Evolutionary conservation across 2,329 filamentous ascomycete genomes (phyloP).

Genomic region (Beauveria bassiana): DNA sequence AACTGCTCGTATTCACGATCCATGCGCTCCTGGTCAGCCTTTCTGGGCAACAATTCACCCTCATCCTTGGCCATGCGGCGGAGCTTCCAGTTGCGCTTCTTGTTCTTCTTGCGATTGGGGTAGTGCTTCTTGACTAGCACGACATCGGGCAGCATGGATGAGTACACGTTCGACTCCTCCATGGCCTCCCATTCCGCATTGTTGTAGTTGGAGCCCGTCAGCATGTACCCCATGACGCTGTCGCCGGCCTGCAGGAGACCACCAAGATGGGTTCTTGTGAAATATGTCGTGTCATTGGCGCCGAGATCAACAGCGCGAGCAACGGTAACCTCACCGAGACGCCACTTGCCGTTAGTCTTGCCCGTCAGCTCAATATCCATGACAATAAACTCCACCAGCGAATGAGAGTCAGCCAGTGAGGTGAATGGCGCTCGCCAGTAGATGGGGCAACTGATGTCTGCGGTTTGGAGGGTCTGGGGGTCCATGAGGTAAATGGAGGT

Average conservation of each 20-base stretch:
- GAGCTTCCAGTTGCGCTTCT: slow-evolving; percentile 83
- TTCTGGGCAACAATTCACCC: slow-evolving; percentile 75
- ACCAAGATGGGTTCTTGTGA: slow-evolving; percentile 83
- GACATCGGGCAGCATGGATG: slow-evolving; percentile 79
- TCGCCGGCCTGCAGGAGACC: slow-evolving; percentile 80
- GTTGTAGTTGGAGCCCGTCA: slow-evolving; percentile 89
- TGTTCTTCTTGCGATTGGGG: slow-evolving; percentile 71
- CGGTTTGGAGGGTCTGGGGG: slow-evolving; percentile 81
- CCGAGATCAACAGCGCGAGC: slow-evolving; percentile 82
- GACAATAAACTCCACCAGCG: slow-evolving; percentile 86
- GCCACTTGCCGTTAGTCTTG: slow-evolving; percentile 69
- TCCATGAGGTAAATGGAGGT: slow-evolving; percentile 87
- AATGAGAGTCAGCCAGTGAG: slow-evolving; percentile 72
- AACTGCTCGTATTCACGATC: slow-evolving; percentile 97
- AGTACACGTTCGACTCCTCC: slow-evolving; percentile 68
- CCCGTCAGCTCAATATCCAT: slow-evolving; percentile 86
- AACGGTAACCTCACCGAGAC: slow-evolving; percentile 80
- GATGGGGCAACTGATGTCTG: slow-evolving; percentile 71
- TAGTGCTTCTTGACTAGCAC: slow-evolving; percentile 97
- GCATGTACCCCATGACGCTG: slow-evolving; percentile 87
- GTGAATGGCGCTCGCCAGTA: slow-evolving; percentile 91
- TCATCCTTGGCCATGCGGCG: slow-evolving; percentile 90
- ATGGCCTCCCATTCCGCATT: slow-evolving; percentile 76
- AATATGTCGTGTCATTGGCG: slow-evolving; percentile 78
- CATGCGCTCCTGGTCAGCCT: slow-evolving; percentile 79